Evolutionary conservation across 2,329 filamentous ascomycete genomes (phyloP).

Genomic region (Penicillium sp.): DNA sequence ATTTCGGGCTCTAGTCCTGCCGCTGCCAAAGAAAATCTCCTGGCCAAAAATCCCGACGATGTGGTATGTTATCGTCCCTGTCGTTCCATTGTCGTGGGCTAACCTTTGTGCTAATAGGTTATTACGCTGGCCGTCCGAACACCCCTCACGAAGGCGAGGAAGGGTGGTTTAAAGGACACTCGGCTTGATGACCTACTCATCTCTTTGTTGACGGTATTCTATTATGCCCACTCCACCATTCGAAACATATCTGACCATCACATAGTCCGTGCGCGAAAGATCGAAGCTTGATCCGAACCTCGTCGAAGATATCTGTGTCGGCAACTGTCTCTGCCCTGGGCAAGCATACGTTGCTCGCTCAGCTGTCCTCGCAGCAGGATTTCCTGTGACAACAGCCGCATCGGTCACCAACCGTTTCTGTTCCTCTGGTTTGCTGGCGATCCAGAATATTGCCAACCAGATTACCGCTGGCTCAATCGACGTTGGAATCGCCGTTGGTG

Average conservation of each 20-base stretch:
- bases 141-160: constrained; percentile 46
- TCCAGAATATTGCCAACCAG: constrained; percentile 89
- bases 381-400: constrained; percentile 77
- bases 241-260: background rate
- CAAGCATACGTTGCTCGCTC: constrained; percentile 90
- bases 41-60: constrained; percentile 45
- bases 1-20: constrained; percentile 36
- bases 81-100: background rate
- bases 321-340: constrained; percentile 84
- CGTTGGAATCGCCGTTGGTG: constrained; percentile 84
- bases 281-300: constrained; percentile 84
- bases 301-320: constrained; percentile 88
- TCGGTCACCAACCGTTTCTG: constrained; percentile 89
- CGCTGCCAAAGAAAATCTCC: constrained; percentile 36
- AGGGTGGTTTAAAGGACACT: constrained; percentile 48
- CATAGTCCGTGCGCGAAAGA: constrained; percentile 72
- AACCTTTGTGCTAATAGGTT: constrained; percentile 32
- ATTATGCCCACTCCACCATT: background rate
- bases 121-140: constrained; percentile 47
- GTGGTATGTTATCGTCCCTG: constrained; percentile 37
- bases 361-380: constrained; percentile 82
- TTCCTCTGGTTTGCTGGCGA: constrained; percentile 85
- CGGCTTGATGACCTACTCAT: constrained; percentile 42
- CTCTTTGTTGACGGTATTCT: constrained; percentile 42
- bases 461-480: constrained; percentile 91